Evolutionary conservation across 257 asterid genomes (phyloP), one percentile per base, ranked within the genome.

Genomic region (Solanum dulcamara): DNA sequence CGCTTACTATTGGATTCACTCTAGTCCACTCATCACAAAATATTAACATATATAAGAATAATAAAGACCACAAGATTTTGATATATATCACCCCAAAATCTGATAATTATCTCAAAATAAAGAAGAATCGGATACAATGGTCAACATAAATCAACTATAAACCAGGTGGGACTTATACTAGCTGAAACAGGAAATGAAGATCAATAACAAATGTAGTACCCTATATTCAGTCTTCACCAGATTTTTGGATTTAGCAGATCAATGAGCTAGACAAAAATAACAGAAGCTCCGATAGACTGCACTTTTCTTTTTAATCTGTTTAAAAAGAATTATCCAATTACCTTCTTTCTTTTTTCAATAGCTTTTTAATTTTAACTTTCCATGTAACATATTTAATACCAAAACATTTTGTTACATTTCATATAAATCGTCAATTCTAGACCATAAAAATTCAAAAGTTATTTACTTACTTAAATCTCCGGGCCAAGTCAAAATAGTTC

Each of bases 1-100:
- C 91, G 84, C 81, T 91, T 91, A 48, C 64, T 81, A 17, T 89
- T 88, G 40, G 86, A 55, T 74, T 86, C 92, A 85, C 80, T 88
- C 93, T 90, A 86, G 82, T 37, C 85, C 67, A 67, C 24, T 26
- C 15, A 68, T 15, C 68, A 44, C 18, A 87, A 80, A 5, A 40
- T 75, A 44, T 7, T 44, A 75, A 75, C 35, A 46, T 15, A 7
- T 7, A 33, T 75, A 75, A 75, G 57, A 83, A 70, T 30, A 24
- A 55, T 22, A 53, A 62, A 37, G 46, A 66, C 30, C 46, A 64
- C 35, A 50, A 33, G 7, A 17, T 85, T 66, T 28, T 15, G 26
- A 38, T 55, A 32, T 32, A 14, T 42, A 38, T n/a, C 50, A 40
- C 35, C 51, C 50, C 1, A 37, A 26, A 71, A 42, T 40, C 22